Evolutionary conservation across 768 basidiomycete genomes (phyloP).

Genomic region (Boletus patriciae): DNA sequence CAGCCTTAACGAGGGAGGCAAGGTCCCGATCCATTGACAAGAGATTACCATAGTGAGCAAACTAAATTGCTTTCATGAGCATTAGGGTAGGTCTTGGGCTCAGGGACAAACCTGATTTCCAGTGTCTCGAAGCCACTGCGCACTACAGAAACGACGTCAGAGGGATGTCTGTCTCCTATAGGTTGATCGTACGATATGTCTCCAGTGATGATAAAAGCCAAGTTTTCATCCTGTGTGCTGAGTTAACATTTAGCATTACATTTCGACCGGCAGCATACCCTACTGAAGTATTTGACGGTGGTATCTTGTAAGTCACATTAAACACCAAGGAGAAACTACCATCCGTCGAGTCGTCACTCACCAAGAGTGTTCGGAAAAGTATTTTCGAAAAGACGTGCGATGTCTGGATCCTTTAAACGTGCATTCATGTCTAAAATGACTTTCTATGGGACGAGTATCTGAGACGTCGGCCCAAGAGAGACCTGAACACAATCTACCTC

Average conservation of each 20-base stretch:
- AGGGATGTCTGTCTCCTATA: not conserved
- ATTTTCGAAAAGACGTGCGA: constrained; percentile 79
- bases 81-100: not conserved
- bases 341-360: constrained; percentile 28
- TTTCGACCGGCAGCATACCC: constrained; percentile 36
- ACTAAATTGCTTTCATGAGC: constrained; percentile 39
- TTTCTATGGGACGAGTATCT: constrained; percentile 41
- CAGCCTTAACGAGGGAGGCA: constrained; percentile 69
- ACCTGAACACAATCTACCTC: constrained; percentile 47
- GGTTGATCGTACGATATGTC: constrained; percentile 66
- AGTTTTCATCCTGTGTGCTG: constrained; percentile 52
- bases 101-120: constrained; percentile 60
- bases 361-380: constrained; percentile 82
- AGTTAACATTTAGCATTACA: constrained; percentile 3
- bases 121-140: constrained; percentile 83
- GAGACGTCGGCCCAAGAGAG: not conserved
- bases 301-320: constrained; percentile 50
- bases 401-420: constrained; percentile 71
- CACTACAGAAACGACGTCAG: constrained; percentile 41
- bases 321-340: not conserved
- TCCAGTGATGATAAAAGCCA: constrained; percentile 81
- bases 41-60: constrained; percentile 66
- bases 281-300: constrained; percentile 72
- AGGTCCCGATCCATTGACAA: constrained; percentile 57
- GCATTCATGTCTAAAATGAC: constrained; percentile 73